Conservation (phyloP, 805 yeast genomes). For the Cyberlindnera misumaiensis region DNA sequence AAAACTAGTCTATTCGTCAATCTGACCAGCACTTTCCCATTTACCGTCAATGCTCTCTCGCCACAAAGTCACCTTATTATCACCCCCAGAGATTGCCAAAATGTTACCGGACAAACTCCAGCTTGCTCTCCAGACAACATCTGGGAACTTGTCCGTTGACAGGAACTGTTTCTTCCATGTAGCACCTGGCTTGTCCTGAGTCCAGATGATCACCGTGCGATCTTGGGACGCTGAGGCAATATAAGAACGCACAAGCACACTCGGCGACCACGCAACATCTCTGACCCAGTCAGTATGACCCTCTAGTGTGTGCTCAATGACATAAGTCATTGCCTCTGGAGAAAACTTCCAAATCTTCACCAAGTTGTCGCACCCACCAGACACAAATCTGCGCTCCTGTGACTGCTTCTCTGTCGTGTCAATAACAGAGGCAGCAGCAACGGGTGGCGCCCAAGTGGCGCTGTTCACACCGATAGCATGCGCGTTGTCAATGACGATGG, state of each 20-base stretch:
- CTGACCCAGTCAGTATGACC: conserved; percentile 99
- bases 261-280: conserved; percentile 97
- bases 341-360: conserved; percentile 86
- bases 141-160: conserved; percentile 81
- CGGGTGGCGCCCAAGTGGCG: conserved; percentile 88
- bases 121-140: conserved; percentile 96
- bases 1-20: conserved; percentile 52
- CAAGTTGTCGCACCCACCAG: conserved; percentile 93
- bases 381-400: conserved; percentile 67
- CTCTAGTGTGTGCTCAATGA: conserved; percentile 66
- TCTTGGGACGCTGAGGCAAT: conserved; percentile 97
- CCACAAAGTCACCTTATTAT: conserved; percentile 93
- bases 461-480: conserved; percentile 93
- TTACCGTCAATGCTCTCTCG: conserved; percentile 87
- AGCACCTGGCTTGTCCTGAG: conserved; percentile 60
- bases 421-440: conserved; percentile 26
- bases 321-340: conserved; percentile 47
- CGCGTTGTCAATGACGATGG: conserved; percentile 49
- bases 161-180: conserved; percentile 79
- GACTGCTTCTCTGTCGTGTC: conserved; percentile 28
- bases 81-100: conserved; percentile 93
- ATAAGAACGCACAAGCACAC: conserved; percentile 76
- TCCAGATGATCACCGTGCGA: conserved; percentile 91
- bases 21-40: conserved; percentile 98
- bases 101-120: conserved; percentile 97